phyloP scores from a whole-genome alignment of 176 grass and related monocot genomes.

The Ampelocalamus luodianensis region DNA sequence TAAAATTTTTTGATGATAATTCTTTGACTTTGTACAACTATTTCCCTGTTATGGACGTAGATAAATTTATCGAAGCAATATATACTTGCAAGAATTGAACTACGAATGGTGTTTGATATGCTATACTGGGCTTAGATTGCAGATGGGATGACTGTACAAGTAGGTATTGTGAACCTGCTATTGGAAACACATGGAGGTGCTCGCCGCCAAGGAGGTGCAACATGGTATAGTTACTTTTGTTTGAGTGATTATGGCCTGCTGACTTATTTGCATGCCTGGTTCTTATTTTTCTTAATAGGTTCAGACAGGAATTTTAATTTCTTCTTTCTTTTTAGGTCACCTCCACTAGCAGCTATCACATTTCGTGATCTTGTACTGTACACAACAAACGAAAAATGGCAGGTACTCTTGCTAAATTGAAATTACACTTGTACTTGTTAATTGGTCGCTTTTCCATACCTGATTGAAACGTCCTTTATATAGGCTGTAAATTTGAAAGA shows the following conservation, averaged over 20 bases:
- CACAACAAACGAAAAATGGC: constrained; percentile 98
- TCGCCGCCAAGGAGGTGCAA: constrained; percentile 66
- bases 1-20: neutral
- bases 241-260: neutral
- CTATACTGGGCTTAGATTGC: constrained; percentile 69
- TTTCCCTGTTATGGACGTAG: constrained; percentile 16
- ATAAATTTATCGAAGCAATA: constrained; percentile 23
- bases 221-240: constrained; percentile 72
- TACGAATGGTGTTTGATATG: constrained; percentile 33
- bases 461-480: constrained; percentile 43
- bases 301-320: neutral
- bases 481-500: constrained; percentile 99
- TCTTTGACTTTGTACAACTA: constrained; percentile 21
- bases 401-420: constrained; percentile 63
- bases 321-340: constrained; percentile 72
- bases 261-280: constrained; percentile 16
- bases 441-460: constrained; percentile 3
- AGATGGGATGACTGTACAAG: constrained; percentile 99
- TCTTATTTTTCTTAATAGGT: constrained; percentile 13
- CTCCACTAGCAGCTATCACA: constrained; percentile 89
- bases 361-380: constrained; percentile 91
- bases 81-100: constrained; percentile 36
- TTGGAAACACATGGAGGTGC: constrained; percentile 89
- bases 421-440: constrained; percentile 22
- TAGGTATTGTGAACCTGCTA: constrained; percentile 90